These are phyloP conservation scores for Nemania abortiva DNA, from an alignment of 2,329 filamentous ascomycete genomes.

Conservation along the genomic window DNA sequence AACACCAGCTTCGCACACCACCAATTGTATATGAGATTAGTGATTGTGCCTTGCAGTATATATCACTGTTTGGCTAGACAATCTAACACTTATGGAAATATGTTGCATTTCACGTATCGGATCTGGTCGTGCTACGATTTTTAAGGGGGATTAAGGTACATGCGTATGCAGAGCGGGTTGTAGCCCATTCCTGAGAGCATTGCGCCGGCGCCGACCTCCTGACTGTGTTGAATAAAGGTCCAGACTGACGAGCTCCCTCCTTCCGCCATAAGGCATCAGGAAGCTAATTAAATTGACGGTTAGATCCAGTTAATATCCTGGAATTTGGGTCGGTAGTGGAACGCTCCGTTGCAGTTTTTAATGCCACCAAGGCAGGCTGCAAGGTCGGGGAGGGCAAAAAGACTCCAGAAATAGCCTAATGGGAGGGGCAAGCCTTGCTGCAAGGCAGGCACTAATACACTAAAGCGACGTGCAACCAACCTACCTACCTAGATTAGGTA, in stretches of 20 bases:
- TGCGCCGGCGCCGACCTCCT: too few species aligned
- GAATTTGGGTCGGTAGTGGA: constrained; percentile 7
- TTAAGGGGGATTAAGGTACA: background rate
- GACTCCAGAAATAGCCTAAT: background rate
- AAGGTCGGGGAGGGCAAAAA: background rate
- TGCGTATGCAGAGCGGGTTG: background rate
- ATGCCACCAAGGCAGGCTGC: constrained; percentile 17
- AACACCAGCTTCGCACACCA: background rate
- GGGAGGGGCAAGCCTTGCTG: constrained; percentile 27
- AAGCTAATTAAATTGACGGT: background rate
- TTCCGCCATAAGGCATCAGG: background rate
- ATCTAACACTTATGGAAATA: background rate
- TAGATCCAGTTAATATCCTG: background rate
- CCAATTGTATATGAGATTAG: background rate
- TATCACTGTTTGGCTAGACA: background rate
- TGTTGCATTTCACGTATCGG: background rate
- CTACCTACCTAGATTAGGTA: background rate
- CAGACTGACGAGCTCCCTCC: background rate
- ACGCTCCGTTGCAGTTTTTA: constrained; percentile 3
- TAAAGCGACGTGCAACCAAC: background rate
- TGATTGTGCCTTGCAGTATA: background rate
- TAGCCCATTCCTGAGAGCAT: background rate
- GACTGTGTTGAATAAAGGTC: too few species aligned
- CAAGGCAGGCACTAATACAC: constrained; percentile 21
- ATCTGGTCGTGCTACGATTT: background rate